Base-by-base conservation (phyloP, 2,329 filamentous ascomycete species). In the Hortaea sp. region DNA sequence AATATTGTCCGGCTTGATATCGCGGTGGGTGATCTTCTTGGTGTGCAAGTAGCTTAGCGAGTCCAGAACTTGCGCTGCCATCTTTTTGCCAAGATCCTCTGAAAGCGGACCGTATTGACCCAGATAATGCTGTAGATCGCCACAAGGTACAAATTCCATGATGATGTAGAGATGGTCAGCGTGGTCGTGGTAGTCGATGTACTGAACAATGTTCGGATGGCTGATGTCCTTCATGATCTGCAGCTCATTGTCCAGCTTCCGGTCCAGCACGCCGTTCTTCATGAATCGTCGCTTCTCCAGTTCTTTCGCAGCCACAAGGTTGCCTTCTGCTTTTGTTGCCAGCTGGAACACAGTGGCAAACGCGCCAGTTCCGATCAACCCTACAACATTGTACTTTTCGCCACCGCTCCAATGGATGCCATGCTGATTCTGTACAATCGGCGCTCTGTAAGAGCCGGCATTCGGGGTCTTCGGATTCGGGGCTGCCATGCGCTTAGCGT, bases 1-100 rank as follows among this genome's bases (percentile, higher is more conserved):
- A 50, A 98, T 95, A 60, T 98, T 98, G 71, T 98, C 92, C 0
- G 92, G 92, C 63, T 98, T 98, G 61, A 98, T 88, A 65, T 98
- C 92, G n/a, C 92, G 84, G 67, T 98, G 92, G 0, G 90, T 97
- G 57, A 98, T 95, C 60, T 84, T 88, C 57, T 85, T 83, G 44
- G 75, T 72, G 64, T 98, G 92, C 6, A 98, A 73, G 63, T 98
- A 95, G 29, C 80, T 81, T 44, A 98, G 70, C 1, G 90, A 90
- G 55, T 83, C 78, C 39, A 95, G 69, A 32, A 97, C 77, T 63
- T 94, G 88, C 13, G 69, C 64, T 1, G 88, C 79, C 64, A 95
- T 85, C 5, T 71, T 71, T 63, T 83, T 81, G n/a, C 81, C 83
- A 54, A 82, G 71, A 1, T 66, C 56, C 61, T 97, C 90, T 0